Evolutionary conservation across 345 rosid genomes (phyloP), one percentile per base, ranked within the genome.

Genomic region (Sonneratia alba): DNA sequence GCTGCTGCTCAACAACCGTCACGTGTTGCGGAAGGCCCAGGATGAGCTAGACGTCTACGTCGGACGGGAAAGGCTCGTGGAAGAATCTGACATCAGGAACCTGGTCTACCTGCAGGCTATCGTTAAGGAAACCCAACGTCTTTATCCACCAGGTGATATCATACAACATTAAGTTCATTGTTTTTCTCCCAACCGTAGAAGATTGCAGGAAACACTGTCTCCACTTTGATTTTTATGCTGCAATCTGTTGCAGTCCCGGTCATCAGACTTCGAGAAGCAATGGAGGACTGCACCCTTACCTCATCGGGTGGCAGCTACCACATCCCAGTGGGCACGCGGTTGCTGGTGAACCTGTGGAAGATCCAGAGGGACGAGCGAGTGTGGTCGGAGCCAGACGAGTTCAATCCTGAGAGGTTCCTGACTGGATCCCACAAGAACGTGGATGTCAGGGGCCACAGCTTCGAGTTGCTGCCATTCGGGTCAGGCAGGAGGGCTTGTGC

Each of bases 391-490:
- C 82, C 85, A 0, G 3, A 63, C 19, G 82, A 79, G 71, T 83
- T 83, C 69, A 67, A 53, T 57, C 88, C 86, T 0, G 81, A 85
- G 47, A 77, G 86, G 66, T 27, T 32, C 27, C 36, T 61, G 9
- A 13, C 14, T 10, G 51, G 15, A 47, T 3, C 66, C 27, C 77
- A 79, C 59, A 68, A 40, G 36, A 77, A 79, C 15, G 59, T 81
- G 36, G 82, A 81, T 53, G 79, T 79, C 1, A 77, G 36, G 53
- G 87, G 85, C 7, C 74, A 73, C 48, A 51, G 78, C 73, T 81
- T 77, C 36, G 83, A 75, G 24, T 66, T 79, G 10, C 65, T 83
- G 11, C 86, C 89, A 21, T 86, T 86, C 70, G 85, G 89, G 42
- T 49, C 75, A 5, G 85, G 89, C 2, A 78, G 89, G 57, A 74